Conservation (phyloP, 1,139 yeast species). For the Scheffersomyces quercinus region DNA sequence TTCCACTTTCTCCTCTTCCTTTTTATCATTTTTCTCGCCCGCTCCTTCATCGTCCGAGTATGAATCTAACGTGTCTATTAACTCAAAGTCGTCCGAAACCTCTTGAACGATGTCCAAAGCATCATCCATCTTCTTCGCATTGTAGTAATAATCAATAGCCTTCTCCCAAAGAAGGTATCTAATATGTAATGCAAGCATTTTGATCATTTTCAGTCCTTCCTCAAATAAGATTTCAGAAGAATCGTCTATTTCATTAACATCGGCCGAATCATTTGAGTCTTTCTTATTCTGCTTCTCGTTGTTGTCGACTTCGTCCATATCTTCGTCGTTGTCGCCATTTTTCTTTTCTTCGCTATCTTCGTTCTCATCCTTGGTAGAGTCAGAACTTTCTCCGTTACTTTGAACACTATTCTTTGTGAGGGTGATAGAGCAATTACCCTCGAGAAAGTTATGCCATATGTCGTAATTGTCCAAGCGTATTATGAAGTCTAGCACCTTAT, state of each 20-base stretch:
- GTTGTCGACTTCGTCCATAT: constrained; percentile 1
- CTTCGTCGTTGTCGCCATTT: constrained; percentile 4
- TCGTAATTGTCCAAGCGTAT: constrained; percentile 27
- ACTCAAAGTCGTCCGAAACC: constrained; percentile 38
- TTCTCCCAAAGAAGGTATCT: constrained; percentile 74
- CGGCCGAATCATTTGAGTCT: constrained; percentile 8
- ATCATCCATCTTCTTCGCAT: constrained; percentile 28
- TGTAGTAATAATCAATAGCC: constrained; percentile 59
- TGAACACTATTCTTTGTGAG: constrained; percentile 19
- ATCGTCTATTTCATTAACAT: constrained; percentile 11
- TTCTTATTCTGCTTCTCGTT: constrained; percentile 7
- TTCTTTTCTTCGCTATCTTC: constrained; percentile 1
- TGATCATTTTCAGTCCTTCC: constrained; percentile 52
- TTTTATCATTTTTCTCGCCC: constrained; percentile 17
- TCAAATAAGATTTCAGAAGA: constrained; percentile 35
- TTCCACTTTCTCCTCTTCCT: constrained; percentile 22
- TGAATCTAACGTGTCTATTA: constrained; percentile 35
- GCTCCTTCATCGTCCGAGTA: constrained; percentile 16
- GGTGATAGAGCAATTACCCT: constrained; percentile 48
- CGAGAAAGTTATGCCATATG: constrained; percentile 56
- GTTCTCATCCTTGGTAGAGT: neutral
- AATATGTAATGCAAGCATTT: constrained; percentile 59
- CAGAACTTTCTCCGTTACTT: neutral
- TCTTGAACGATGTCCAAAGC: constrained; percentile 31
- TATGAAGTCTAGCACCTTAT: constrained; percentile 50